These are phyloP conservation scores for Baorangia bicolor DNA, from an alignment of 768 basidiomycete species.

Conservation along the genomic window DNA sequence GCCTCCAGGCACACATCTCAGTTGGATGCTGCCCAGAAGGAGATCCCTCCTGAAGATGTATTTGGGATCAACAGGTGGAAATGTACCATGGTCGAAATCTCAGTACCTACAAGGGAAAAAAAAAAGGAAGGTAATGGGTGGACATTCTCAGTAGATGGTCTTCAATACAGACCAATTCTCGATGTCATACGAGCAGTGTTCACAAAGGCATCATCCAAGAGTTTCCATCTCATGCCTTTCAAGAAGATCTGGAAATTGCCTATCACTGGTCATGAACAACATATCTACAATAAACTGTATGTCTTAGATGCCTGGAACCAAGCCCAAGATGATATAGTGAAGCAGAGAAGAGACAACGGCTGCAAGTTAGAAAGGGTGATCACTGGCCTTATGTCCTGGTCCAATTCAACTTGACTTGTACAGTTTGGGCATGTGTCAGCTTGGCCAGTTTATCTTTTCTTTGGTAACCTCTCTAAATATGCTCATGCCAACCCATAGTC, in stretches of 20 bases:
- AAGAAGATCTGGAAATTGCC: slow-evolving; percentile 9
- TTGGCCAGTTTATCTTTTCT: too few species aligned
- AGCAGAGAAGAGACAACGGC: slow-evolving; percentile 1
- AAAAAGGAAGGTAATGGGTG: not conserved
- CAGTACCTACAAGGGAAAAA: not conserved
- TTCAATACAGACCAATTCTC: slow-evolving; percentile 15
- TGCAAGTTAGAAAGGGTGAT: slow-evolving; percentile 14
- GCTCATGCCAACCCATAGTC: too few species aligned
- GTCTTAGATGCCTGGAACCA: not conserved
- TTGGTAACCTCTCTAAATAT: not conserved
- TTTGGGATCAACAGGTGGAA: not conserved
- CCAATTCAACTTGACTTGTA: slow-evolving; percentile 6
- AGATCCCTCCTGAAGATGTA: not conserved
- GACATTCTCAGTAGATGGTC: slow-evolving; percentile 3
- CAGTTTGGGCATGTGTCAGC: slow-evolving; percentile 11
- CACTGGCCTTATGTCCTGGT: not conserved
- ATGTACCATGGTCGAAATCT: not conserved
- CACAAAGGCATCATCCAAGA: not conserved
- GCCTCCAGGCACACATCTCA: not conserved
- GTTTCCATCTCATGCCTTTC: slow-evolving; percentile 27
- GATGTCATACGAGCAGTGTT: slow-evolving; percentile 11
- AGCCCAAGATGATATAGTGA: slow-evolving; percentile 18
- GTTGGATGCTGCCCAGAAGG: not conserved
- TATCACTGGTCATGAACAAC: not conserved
- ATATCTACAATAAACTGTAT: too few species aligned